Percentiles rank a stretch among this genome's conserved stretches.
These are phyloP conservation scores for Backusella westeae DNA, from an alignment of 192 early-diverging fungal species.

Conservation along the genomic window DNA sequence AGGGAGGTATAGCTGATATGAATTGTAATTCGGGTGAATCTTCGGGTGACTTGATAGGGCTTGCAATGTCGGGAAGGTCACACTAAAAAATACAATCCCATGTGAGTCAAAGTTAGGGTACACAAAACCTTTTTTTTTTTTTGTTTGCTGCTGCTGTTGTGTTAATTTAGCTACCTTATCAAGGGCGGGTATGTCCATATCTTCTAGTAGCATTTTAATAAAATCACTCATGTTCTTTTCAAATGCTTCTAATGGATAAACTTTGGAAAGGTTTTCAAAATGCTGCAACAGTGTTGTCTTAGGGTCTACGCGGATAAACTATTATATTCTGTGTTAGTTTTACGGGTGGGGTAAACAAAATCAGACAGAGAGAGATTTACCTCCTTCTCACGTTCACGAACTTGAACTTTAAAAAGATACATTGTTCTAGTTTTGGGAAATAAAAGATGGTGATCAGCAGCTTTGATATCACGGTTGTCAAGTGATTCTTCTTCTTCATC, in stretches of 20 bases:
- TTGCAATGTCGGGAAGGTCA: constrained; percentile 8
- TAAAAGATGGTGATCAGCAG: constrained; percentile 47
- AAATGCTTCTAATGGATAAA: constrained; percentile 45
- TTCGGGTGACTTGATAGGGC: constrained; percentile 11
- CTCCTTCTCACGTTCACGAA: constrained; percentile 11
- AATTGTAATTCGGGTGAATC: constrained; percentile 7
- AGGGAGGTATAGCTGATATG: constrained; percentile 23
- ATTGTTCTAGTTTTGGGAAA: constrained; percentile 47
- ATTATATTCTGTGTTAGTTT: background rate
- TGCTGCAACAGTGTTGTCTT: constrained; percentile 33
- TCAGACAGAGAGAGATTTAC: background rate
- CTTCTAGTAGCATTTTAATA: constrained; percentile 41
- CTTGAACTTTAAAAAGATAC: constrained; percentile 18
- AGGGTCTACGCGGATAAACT: constrained; percentile 38
- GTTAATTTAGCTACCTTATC: constrained; percentile 36
- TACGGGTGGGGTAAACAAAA: background rate
- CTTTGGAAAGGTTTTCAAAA: constrained; percentile 41
- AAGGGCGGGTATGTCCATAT: constrained; percentile 43
- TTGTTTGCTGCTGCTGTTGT: background rate
- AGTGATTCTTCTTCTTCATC: constrained; percentile 35
- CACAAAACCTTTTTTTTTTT: background rate
- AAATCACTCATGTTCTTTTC: constrained; percentile 51
- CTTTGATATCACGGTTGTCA: constrained; percentile 38
- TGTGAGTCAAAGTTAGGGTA: background rate
- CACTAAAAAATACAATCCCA: constrained; percentile 8